These are phyloP conservation scores for Eragrostis nindensis DNA, from an alignment of 176 grass and related monocot species.

Conservation along the genomic window DNA sequence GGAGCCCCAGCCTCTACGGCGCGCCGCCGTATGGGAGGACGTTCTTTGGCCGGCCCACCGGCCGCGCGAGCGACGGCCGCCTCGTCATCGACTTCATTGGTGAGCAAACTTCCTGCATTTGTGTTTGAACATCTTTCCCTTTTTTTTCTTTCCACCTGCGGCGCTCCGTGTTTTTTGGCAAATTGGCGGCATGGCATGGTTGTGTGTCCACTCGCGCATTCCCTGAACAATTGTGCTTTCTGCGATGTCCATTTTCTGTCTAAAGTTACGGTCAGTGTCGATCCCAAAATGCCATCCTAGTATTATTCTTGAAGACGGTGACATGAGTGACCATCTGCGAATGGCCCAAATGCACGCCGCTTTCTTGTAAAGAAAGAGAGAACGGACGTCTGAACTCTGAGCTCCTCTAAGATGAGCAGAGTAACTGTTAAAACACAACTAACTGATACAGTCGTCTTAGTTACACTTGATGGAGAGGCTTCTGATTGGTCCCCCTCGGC, in stretches of 20 bases:
- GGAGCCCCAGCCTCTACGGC: slow-evolving; percentile 26
- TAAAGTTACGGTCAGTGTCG: slow-evolving; percentile 5
- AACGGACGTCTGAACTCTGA: neutral
- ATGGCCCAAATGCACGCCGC: neutral
- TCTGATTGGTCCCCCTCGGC: too few species aligned
- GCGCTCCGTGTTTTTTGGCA: neutral
- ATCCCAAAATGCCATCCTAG: neutral
- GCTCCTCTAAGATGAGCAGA: neutral
- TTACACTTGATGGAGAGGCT: neutral
- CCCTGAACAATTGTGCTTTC: neutral
- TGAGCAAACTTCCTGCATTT: slow-evolving; percentile 31
- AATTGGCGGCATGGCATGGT: neutral
- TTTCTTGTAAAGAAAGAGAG: neutral
- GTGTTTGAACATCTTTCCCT: neutral
- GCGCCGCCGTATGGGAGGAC: slow-evolving; percentile 69
- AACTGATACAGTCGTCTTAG: neutral
- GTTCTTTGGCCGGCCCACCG: slow-evolving; percentile 64
- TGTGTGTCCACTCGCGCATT: neutral
- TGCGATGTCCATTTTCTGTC: neutral
- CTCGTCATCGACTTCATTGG: slow-evolving; percentile 90
- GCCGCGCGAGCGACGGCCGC: slow-evolving; percentile 77
- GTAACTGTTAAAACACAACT: neutral
- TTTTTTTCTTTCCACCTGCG: neutral
- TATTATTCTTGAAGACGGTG: neutral
- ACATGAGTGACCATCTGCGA: neutral